phyloP scores from a whole-genome alignment of 1,284 basidiomycete genomes.

The Ganoderma boninense region DNA sequence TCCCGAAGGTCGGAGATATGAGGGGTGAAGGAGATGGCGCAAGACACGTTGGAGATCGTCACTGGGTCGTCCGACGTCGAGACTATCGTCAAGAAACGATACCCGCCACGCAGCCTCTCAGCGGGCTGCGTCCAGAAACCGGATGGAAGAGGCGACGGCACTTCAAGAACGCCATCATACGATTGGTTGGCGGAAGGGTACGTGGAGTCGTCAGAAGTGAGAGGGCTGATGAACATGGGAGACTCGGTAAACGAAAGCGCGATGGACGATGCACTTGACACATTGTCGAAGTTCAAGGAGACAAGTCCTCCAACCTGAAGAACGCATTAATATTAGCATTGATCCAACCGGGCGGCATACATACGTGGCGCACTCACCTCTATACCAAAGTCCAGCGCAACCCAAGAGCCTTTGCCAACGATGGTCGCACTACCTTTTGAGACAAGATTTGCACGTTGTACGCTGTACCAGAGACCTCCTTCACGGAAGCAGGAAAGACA shows the following conservation, averaged over 20 bases:
- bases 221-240: conserved; percentile 53
- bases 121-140: conserved; percentile 61
- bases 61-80: conserved; percentile 47
- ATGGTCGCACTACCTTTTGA: conserved; percentile 42
- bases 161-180: conserved; percentile 56
- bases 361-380: conserved; percentile 47
- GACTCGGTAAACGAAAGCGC: conserved; percentile 60
- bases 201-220: conserved; percentile 54
- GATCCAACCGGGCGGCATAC: too few species aligned
- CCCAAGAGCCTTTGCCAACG: conserved; percentile 48
- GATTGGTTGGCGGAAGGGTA: conserved; percentile 43
- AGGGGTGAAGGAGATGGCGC: conserved; percentile 63
- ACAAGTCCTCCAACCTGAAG: conserved; percentile 55
- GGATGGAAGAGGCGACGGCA: conserved; percentile 46
- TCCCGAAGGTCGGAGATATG: conserved; percentile 58
- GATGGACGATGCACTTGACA: conserved; percentile 44
- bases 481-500: conserved; percentile 49
- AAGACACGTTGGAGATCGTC: conserved; percentile 59
- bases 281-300: conserved; percentile 47
- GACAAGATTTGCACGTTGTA: conserved; percentile 44
- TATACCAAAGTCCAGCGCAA: conserved; percentile 56
- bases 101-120: conserved; percentile 57
- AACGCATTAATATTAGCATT: neutral
- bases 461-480: conserved; percentile 44
- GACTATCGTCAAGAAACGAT: conserved; percentile 63